Evolutionary conservation across 2,329 filamentous ascomycete genomes (phyloP).

Genomic region (Colletotrichum falcatum): DNA sequence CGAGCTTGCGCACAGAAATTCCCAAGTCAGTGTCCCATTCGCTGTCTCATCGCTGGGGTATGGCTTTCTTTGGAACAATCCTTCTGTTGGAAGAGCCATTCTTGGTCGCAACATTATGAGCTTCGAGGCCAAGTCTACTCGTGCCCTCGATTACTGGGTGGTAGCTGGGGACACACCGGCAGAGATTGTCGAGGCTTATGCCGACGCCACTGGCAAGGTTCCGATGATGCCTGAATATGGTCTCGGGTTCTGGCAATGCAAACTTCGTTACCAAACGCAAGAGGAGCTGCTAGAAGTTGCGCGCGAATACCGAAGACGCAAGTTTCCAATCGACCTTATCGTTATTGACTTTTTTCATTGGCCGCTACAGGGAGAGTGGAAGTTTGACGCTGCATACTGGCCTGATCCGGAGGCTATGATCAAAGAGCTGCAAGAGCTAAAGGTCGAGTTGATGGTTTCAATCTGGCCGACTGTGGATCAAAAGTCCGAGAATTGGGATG

Average conservation of each 20-base stretch:
- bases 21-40: slow-evolving; percentile 72
- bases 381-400: slow-evolving; percentile 73
- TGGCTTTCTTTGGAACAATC: slow-evolving; percentile 73
- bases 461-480: slow-evolving; percentile 70
- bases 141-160: slow-evolving; percentile 70
- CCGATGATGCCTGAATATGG: slow-evolving; percentile 76
- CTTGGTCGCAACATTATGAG: slow-evolving; percentile 69
- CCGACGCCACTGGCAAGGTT: slow-evolving; percentile 64
- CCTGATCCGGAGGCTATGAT: slow-evolving; percentile 76
- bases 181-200: slow-evolving; percentile 66
- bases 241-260: slow-evolving; percentile 74
- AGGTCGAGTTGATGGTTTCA: slow-evolving; percentile 75
- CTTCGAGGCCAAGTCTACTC: slow-evolving; percentile 68
- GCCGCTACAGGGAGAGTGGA: slow-evolving; percentile 75
- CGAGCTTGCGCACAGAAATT: slow-evolving; percentile 72
- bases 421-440: slow-evolving; percentile 66
- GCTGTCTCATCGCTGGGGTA: slow-evolving; percentile 68
- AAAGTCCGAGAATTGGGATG: slow-evolving; percentile 48
- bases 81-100: slow-evolving; percentile 67
- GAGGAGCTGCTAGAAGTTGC: slow-evolving; percentile 69
- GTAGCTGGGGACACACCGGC: slow-evolving; percentile 65
- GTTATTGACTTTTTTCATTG: slow-evolving; percentile 75
- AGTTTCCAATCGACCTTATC: slow-evolving; percentile 69
- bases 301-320: slow-evolving; percentile 63
- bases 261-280: slow-evolving; percentile 71